Base-by-base conservation (phyloP, 2,329 filamentous ascomycete species). In the Tolypocladium ophioglossoides region DNA sequence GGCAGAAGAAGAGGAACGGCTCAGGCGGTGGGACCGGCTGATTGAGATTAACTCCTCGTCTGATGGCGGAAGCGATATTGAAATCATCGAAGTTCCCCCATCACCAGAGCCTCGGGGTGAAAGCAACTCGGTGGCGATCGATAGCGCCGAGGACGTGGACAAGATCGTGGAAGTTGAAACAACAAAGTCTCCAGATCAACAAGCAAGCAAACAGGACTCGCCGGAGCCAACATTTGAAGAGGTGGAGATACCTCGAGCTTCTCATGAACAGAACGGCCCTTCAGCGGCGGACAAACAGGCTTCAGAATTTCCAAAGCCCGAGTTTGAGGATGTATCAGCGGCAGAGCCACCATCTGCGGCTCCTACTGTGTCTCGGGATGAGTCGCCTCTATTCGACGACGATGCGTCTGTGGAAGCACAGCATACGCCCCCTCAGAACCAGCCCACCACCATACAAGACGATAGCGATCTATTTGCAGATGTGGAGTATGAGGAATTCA, bases 401-500 rank as follows among this genome's bases (percentile, higher is more conserved):
- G 51, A 52, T 20, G 53, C 52, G 12, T 18, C 53, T 4, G 34
- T 16, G 3, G 34, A 14, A 12, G n/a, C n/a, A 11, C 35, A 37
- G 24, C 4, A 18, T n/a, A 11, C 32, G 30, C n/a, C 47, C 10
- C 6, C 27, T 10, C 49, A 34, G 39, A 20, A 6, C 9, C 35
- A 51, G 16, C 2, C 27, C 4, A 3, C 32, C 8, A 22, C 18
- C n/a, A n/a, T n/a, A 3, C n/a, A 24, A 32, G 67, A 71, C 35
- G 70, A 74, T 18, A 72, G 76, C 40, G 69, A 74, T 9, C 62
- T 72, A 0, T 72, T 72, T 34, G 75, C 74, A 16, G 76, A 79
- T 18, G 83, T 88, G 40, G 87, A 91, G 20, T 84, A 88, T 58
- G 82, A 85, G 51, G 82, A 85, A 22, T 85, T 86, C 62, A 94